Base-by-base conservation (phyloP, 352 stramenopile genomes). In the Phytophthora meadii region DNA sequence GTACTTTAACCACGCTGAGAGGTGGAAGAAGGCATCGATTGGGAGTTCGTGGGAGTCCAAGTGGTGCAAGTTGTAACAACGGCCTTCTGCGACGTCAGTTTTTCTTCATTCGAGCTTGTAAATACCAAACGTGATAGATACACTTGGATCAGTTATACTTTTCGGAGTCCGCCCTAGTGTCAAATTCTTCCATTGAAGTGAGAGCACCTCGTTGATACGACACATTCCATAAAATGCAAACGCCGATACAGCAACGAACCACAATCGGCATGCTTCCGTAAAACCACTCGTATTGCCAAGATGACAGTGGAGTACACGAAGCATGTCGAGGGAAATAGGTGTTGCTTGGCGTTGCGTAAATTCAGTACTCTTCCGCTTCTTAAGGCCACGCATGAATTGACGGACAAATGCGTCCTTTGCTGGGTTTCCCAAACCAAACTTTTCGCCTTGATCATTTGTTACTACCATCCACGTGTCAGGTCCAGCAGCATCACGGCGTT, bases 171-270 rank as follows among this genome's bases (percentile, higher is more conserved):
- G 12, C 5, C 46, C 56, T 51, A 56, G 25, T 4, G 46, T 52
- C 24, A 51, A 3, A 25, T 56, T 64, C n/a, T 56, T 56, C 37
- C 56, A 48, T 22, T 58, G 47, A 2, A 59, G 40, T 4, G 27
- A 54, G 14, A 53, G 15, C 12, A 65, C 32, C 28, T 65, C 57
- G 5, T 65, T 59, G 22, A 65, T 53, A 15, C 47, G 48, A 32
- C 47, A 65, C 48, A 58, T 65, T 8, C 47, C 30, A 24, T 65
- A 65, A 3, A 59, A 59, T 12, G 58, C 19, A 34, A 65, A 54
- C 3, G 49, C 39, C 1, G 28, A 54, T 15, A 59, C 49, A 14
- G 48, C 48, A 4, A 12, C 10, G 25, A 59, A 65, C 47, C 48
- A 58, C 30, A 59, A 34, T 0, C 37, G 47, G 5, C 27, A 39